Base-by-base conservation (phyloP, 2,329 filamentous ascomycete species). In the Pseudophaeomoniella oleicola region DNA sequence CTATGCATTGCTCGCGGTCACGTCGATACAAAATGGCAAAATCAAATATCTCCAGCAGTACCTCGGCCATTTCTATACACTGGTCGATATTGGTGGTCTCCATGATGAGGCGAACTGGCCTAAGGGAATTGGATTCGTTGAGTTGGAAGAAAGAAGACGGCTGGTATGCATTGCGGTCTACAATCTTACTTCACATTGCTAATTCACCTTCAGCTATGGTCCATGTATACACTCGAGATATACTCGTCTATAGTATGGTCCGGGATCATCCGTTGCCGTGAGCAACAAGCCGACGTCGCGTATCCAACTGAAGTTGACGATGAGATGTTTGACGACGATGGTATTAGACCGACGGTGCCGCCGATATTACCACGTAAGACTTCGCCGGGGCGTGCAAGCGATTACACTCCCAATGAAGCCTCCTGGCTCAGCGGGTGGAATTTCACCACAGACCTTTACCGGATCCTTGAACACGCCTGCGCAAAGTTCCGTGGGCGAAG, bases 341-440 rank as follows among this genome's bases (percentile, higher is more conserved):
- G 51, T 16, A 54, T 52, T 36, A 43, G 35, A 13, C 38, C 43
- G 10, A 32, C 44, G 38, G 41, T 44, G 39, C 39, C 35, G 19
- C 39, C 42, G 3, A 29, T 39, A 16, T 39, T 45, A 3, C 39
- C 42, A 10, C 42, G 41, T 3, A 44, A 46, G 18, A 49, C 55
- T 39, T 27, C 22, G 9, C 22, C 22, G 22, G n/a, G 9, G n/a
- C 6, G 22, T n/a, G 22, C 22, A n/a, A 27, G n/a, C 22, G 22
- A 6, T n/a, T n/a, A 6, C n/a, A n/a, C 22, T 6, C 6, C 22
- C 6, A 27, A 27, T 6, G 22, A 27, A 27, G n/a, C 6, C n/a
- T 27, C 9, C n/a, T 74, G 70, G 70, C 51, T 74, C 5, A 58
- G 60, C 30, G 70, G 70, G 13, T 73, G 67, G 67, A 74, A 73